Evolutionary conservation across 257 asterid species (phyloP), one percentile per base, ranked within the genome.

Genomic region (Salvia hispanica): DNA sequence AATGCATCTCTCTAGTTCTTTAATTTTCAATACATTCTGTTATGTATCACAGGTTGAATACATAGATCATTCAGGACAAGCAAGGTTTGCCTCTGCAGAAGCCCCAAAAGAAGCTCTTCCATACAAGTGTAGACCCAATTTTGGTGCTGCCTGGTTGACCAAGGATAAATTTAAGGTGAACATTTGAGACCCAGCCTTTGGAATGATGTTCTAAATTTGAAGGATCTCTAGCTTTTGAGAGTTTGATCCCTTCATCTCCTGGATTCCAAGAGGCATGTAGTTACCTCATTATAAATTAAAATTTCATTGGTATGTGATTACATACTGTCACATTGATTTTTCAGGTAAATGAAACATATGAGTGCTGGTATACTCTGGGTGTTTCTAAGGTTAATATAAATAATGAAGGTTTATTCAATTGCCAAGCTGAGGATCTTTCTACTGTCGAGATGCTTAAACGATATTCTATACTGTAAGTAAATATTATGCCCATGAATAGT

Each of bases 51-150:
- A 93, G 99, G 97, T 93, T 31, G 95, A 86, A 73, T 94, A 88
- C 81, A 56, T 77, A 43, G 97, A 94, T 80, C 95, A 85, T 73
- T 86, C 89, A n/a, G 97, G 99, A 70, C 91, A 88, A 74, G 84
- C 80, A 55, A 84, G 76, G 77, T 74, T 68, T 76, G 96, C 96
- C 43, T 84, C 82, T 13, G 89, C 99, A 42, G 99, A 94, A 81
- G 95, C 97, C 78, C 99, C 99, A 28, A 79, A 81, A 69, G 96
- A 91, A 82, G 97, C 97, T 73, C 97, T 94, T 67, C 97, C 99
- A 15, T 69, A 81, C 72, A 71, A 81, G 62, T 94, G 99, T 76
- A 84, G 97, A 75, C 97, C 97, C 42, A 91, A 72, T 79, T 94
- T 94, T 40, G 89, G 91, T 76, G 81, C 86, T 79, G 99, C 97